These are phyloP conservation scores for Neoarthrinium moseri DNA, from an alignment of 2,329 filamentous ascomycete species.

Conservation along the genomic window DNA sequence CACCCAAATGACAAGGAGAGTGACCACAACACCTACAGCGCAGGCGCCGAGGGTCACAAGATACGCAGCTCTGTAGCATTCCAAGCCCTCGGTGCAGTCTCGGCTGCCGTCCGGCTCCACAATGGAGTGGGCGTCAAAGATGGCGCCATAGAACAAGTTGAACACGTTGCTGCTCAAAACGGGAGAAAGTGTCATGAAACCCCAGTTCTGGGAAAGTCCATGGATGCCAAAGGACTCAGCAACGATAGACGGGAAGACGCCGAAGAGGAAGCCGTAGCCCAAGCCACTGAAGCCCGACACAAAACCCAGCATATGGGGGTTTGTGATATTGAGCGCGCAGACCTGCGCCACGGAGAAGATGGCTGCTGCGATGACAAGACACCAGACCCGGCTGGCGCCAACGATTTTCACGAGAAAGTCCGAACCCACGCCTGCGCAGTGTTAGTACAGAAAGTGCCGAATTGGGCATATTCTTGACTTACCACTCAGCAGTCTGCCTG, in stretches of 20 bases:
- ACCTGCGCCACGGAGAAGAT: constrained; percentile 82
- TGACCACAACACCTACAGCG: constrained; percentile 64
- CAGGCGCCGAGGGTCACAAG: constrained; percentile 74
- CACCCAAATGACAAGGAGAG: constrained; percentile 67
- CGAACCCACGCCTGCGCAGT: constrained; percentile 71
- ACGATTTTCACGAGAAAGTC: constrained; percentile 84
- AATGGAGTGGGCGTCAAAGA: constrained; percentile 79
- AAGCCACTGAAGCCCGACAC: constrained; percentile 84
- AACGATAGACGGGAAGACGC: constrained; percentile 85
- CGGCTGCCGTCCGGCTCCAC: constrained; percentile 67
- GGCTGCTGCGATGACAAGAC: constrained; percentile 71
- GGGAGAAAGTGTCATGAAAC: constrained; percentile 80
- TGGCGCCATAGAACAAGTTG: constrained; percentile 83
- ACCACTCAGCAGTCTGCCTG: constrained; percentile 77
- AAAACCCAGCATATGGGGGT: constrained; percentile 73
- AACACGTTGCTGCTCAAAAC: constrained; percentile 88
- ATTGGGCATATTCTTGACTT: constrained; percentile 25
- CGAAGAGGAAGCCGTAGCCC: constrained; percentile 91
- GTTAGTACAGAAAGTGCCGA: constrained; percentile 7
- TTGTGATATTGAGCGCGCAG: constrained; percentile 69
- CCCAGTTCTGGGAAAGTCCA: constrained; percentile 93
- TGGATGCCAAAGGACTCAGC: constrained; percentile 89
- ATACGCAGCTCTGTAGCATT: constrained; percentile 82
- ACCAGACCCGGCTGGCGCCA: constrained; percentile 85
- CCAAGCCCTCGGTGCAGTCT: constrained; percentile 72